Base-by-base conservation (phyloP, 1,284 basidiomycete genomes). In the Xerocomus alliaceus region DNA sequence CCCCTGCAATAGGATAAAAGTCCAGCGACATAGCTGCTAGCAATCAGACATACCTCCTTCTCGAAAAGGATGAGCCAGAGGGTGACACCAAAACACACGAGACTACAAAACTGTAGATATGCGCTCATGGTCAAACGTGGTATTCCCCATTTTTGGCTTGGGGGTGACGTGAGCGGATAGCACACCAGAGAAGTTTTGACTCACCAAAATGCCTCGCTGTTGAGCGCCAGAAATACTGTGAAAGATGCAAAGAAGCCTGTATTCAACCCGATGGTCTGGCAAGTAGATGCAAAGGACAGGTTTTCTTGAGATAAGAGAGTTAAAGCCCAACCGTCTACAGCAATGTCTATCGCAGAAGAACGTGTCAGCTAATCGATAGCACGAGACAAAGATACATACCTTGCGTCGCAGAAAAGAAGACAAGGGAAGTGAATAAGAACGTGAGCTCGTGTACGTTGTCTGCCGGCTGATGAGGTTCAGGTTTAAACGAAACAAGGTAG, bases 301-400 rank as follows among this genome's bases (percentile, higher is more conserved):
- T 96, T 97, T 65, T 97, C 95, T 64, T 95, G 89, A 2, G 97
- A 98, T 56, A 99, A 87, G 47, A 99, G 87, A 4, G 95, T 98
- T 56, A 99, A 84, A 11, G 97, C 97, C 97, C 97, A 99, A 44
- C 93, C 97, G 72, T 99, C 97, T 22, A 99, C 97, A 50, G 97
- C 97, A 65, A 98, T 98, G 76, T 99, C 97, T 93, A 64, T 32
- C 56, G 48, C 44, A 57, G 11, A 47, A 15, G 7, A 26, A 35
- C 24, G 8, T 24, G 29, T 66, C 15, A 69, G 62, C 32, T 46
- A 54, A 45, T 26, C 48, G 13, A 57, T 52, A 28, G 31, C 35
- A 31, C 34, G 12, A 22, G 6, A 6, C 0, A 39, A 28, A 37
- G 45, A 24, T 42, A 74, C 82, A 56, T 68, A 91, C 94, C 94